Base-by-base conservation (phyloP, 331 rosid genomes). In the Malus hybrid region DNA sequence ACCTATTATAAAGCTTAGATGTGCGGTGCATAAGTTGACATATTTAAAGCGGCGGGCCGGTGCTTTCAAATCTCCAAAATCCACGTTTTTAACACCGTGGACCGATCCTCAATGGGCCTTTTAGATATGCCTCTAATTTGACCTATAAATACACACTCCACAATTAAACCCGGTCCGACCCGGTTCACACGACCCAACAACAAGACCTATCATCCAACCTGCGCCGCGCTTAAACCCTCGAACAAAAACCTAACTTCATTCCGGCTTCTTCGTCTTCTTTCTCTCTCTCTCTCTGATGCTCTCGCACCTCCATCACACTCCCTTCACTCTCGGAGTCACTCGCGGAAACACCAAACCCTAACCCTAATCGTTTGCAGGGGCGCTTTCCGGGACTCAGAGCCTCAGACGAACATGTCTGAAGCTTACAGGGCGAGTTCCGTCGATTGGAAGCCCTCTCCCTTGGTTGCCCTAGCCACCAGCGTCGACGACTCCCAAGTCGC, bases 361-460 rank as follows among this genome's bases (percentile, higher is more conserved):
- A 19, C 55, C 73, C n/a, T 10, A 20, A 20, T 20, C 24, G 59
- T 54, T 59, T 59, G 65, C 22, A 8, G 65, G 16, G 65, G 59
- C 10, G 9, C 32, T 59, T 22, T 59, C 16, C 32, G 32, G 27
- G 3, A 42, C 48, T 42, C 62, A 9, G 33, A 10, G 64, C 9
- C 46, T 33, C 69, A 32, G 9, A 28, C 36, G 59, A 54, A 54
- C 59, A 54, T 54, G 59, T 15, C 59, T 54, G 89, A 88, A 75
- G 80, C 78, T 16, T 82, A 83, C 32, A 78, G 79, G 71, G 72
- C 82, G 72, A 82, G 90, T 67, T 80, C 93, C 12, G 75, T 87
- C 61, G 86, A 90, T 59, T 93, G 97, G 97, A 86, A 55, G 67
- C 94, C 97, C 12, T 93, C 96, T 11, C 85, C 96, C 0, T 91